A percentile compares a stretch with the other conserved stretches of the same genome.
Conservation (phyloP, 2,329 filamentous ascomycete species). For the Xylaria sp. region DNA sequence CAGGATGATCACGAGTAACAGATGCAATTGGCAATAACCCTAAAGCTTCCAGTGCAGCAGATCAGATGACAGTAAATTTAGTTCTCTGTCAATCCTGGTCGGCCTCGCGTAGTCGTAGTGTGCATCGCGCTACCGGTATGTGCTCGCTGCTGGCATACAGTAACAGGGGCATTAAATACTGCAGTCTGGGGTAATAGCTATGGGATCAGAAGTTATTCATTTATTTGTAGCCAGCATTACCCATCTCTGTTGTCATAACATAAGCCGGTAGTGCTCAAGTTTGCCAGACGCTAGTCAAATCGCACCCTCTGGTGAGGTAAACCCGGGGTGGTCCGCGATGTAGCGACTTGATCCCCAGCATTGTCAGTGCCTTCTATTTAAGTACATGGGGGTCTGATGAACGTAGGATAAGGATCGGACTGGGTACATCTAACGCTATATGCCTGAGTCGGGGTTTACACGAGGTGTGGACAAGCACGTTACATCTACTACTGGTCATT, state of each 20-base stretch:
- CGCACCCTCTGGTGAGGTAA: background rate
- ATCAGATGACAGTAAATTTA: background rate
- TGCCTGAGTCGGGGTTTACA: conserved; percentile 8
- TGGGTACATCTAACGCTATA: background rate
- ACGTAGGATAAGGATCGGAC: background rate
- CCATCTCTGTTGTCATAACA: background rate
- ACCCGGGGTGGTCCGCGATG: background rate
- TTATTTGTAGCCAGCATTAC: too few species aligned
- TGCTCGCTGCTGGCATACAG: background rate
- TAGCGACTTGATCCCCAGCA: background rate
- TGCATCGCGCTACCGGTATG: background rate
- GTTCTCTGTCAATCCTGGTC: background rate
- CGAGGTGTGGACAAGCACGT: conserved; percentile 2
- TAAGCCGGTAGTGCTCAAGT: background rate
- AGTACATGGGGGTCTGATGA: background rate
- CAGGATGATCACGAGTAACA: background rate
- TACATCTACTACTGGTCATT: conserved; percentile 24
- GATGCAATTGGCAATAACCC: conserved; percentile 1
- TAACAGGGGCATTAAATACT: background rate
- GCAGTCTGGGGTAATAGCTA: background rate
- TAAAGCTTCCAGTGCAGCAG: background rate
- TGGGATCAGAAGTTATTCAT: background rate
- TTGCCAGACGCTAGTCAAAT: background rate
- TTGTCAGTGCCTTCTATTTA: background rate
- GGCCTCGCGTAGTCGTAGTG: background rate